These are phyloP conservation scores for Linnemannia elongata DNA, from an alignment of 192 early-diverging fungal species.

Conservation along the genomic window DNA sequence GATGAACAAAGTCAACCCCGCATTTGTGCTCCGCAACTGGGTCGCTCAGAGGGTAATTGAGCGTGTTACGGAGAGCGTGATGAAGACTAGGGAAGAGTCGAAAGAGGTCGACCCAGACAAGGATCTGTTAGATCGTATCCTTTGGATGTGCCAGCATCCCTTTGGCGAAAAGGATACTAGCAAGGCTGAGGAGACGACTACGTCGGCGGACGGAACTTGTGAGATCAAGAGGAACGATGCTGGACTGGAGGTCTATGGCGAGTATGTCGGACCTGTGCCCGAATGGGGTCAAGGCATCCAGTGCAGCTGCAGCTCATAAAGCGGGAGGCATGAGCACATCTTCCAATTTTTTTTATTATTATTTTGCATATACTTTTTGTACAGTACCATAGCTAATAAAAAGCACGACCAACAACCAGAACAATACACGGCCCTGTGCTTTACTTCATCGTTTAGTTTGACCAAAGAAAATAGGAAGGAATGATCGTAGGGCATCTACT, in stretches of 20 bases:
- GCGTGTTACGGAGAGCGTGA: constrained; percentile 60
- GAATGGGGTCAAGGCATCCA: constrained; percentile 75
- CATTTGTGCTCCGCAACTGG: constrained; percentile 85
- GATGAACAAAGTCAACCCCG: constrained; percentile 83
- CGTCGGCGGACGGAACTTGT: constrained; percentile 54
- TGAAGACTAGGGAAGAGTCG: constrained; percentile 45
- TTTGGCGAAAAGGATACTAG: constrained; percentile 62
- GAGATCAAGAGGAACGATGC: constrained; percentile 41
- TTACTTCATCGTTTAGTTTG: no score
- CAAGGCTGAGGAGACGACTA: constrained; percentile 11
- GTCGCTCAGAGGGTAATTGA: constrained; percentile 77
- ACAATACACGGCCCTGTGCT: no score
- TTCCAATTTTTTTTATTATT: no score
- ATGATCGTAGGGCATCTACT: no score
- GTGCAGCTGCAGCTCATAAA: constrained; percentile 81
- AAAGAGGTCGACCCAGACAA: constrained; percentile 50
- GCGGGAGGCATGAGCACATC: no score
- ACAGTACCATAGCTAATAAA: no score
- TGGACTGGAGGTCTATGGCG: constrained; percentile 52
- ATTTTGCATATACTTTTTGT: no score
- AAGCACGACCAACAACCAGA: no score
- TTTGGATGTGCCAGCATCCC: constrained; percentile 69
- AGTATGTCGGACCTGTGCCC: constrained; percentile 66
- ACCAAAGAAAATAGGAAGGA: no score
- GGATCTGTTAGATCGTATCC: constrained; percentile 57